Base-by-base conservation (phyloP, 352 stramenopile genomes). In the Phytophthora europaea region DNA sequence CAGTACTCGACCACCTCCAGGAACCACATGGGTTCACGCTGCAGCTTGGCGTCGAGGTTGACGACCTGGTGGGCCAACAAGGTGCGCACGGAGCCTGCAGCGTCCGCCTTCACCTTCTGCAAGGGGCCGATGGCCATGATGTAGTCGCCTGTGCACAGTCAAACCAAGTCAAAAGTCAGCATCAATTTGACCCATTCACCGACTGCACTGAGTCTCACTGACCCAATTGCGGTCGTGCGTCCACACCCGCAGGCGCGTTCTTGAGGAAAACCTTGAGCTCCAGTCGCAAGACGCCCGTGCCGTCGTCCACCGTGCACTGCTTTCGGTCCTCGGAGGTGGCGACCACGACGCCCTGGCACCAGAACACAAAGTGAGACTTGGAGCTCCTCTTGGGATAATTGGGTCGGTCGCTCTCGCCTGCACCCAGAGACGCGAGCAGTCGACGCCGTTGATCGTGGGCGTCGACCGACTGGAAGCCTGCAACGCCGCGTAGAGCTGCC, bases 81-180 rank as follows among this genome's bases (percentile, higher is more conserved):
- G 9, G 56, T 79, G n/a, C 70, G 67, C 47, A 63, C 54, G 1
- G 64, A 60, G 40, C 50, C 61, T 7, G 23, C 20, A 50, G 23
- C n/a, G 50, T 70, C 65, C 51, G 57, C 55, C 43, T 78, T 81
- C 18, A 57, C 57, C 47, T 81, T 87, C 48, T 87, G 77, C 48
- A 93, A 72, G 2, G 89, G 89, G 1, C 89, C 89, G 58, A 95
- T 94, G 18, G 87, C 75, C 85, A 95, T 92, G n/a, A 94, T 75
- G 51, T 90, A 90, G 65, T 91, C 84, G 26, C 86, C 86, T 89
- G 48, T 13, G 15, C 9, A 59, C 34, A 59, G 10, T 6, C 45
- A 10, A 59, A 31, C 47, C 22, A 16, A 4, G 43, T 9, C 43
- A 50, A 51, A 23, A 6, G 4, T 20, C 40, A 22, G 16, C 15